phyloP scores from a whole-genome alignment of 345 rosid species.

The Melaleuca alternifolia region DNA sequence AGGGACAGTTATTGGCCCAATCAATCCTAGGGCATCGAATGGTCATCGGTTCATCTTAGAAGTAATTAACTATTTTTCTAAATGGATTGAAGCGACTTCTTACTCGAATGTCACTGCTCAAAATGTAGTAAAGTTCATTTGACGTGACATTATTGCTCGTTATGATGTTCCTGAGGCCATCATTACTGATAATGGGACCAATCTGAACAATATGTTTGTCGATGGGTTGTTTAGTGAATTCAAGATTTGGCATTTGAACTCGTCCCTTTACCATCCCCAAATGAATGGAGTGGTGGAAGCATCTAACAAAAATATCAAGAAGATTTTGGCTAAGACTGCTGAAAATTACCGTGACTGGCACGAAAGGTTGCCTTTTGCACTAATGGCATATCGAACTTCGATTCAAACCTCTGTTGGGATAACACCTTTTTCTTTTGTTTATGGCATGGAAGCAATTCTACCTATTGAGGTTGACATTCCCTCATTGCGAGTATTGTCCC shows the following conservation, averaged over 20 bases:
- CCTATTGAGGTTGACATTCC: neutral
- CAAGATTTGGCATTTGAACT: neutral
- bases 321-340: neutral
- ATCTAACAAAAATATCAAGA: neutral
- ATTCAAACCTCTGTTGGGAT: neutral
- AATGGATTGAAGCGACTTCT: neutral
- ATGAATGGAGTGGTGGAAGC: neutral
- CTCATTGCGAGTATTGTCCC: neutral
- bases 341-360: neutral
- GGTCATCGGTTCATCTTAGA: neutral
- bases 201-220: neutral
- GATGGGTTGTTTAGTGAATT: neutral
- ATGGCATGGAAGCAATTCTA: neutral
- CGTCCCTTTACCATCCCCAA: neutral
- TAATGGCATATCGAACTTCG: neutral
- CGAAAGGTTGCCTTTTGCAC: neutral
- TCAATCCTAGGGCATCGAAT: slow-evolving; percentile 1
- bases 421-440: neutral
- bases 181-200: neutral
- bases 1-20: neutral
- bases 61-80: neutral
- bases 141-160: neutral
- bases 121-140: neutral
- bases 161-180: neutral
- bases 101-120: neutral